Conservation (phyloP, 306 rosid species). For the Amphicarpaea edgeworthii region DNA sequence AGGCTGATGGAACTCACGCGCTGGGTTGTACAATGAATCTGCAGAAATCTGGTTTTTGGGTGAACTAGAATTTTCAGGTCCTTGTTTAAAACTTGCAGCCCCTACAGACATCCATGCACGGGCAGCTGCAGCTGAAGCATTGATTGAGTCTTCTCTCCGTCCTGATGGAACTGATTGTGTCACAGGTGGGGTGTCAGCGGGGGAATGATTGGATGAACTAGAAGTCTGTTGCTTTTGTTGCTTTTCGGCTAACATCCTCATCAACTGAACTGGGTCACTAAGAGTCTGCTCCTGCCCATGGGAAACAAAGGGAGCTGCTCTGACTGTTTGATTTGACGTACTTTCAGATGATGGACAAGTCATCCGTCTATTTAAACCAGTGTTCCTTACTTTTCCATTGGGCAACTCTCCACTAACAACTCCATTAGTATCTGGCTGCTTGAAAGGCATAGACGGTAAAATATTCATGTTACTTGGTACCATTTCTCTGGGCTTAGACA, state of each 20-base stretch:
- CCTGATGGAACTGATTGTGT: conserved; percentile 63
- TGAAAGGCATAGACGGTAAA: conserved; percentile 63
- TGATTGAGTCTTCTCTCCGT: conserved; percentile 67
- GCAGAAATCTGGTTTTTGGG: conserved; percentile 76
- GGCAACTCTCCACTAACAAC: conserved; percentile 66
- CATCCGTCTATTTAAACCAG: conserved; percentile 55
- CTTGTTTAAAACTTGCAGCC: conserved; percentile 86
- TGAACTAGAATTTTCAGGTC: conserved; percentile 64
- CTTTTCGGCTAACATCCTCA: conserved; percentile 78
- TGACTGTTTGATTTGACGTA: conserved; percentile 60
- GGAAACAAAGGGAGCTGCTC: conserved; percentile 59
- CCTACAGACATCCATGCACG: conserved; percentile 99
- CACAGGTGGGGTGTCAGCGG: conserved; percentile 61
- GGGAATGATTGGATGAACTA: conserved; percentile 67
- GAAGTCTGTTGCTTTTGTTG: conserved; percentile 75
- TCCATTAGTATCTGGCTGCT: conserved; percentile 67
- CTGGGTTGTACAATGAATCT: conserved; percentile 77
- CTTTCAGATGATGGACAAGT: conserved; percentile 65
- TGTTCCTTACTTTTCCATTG: conserved; percentile 67
- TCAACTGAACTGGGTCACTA: conserved; percentile 81
- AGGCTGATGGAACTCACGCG: conserved; percentile 71
- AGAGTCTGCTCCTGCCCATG: conserved; percentile 74
- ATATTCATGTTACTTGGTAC: conserved; percentile 56
- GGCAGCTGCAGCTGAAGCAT: conserved; percentile 91
- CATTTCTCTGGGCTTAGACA: conserved; percentile 71